Evolutionary conservation across 1,139 yeast genomes (phyloP).

Genomic region (Debaryomyces sp.): DNA sequence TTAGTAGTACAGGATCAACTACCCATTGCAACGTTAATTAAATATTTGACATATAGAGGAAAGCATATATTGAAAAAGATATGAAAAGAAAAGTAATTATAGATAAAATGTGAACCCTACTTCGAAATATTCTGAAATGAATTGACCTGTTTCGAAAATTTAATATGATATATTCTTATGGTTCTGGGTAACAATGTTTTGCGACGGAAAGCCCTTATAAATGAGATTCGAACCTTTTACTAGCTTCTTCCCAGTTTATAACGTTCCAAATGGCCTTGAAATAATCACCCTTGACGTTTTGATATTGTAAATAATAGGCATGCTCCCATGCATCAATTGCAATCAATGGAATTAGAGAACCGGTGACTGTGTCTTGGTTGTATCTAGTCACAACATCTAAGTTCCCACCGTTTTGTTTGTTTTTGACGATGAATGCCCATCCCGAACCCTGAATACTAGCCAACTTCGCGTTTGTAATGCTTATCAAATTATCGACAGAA

Average conservation of each 20-base stretch:
- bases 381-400: conserved; percentile 47
- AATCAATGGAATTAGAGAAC: conserved; percentile 44
- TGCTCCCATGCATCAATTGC: conserved; percentile 58
- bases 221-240: conserved; percentile 28
- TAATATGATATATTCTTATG: too few relatives aligned
- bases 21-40: too few relatives aligned
- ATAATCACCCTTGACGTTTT: conserved; percentile 49
- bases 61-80: too few relatives aligned
- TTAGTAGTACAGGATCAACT: too few relatives aligned
- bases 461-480: conserved; percentile 40
- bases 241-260: conserved; percentile 52
- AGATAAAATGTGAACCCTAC: too few relatives aligned
- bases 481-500: conserved; percentile 41
- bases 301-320: conserved; percentile 53
- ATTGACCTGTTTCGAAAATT: too few relatives aligned
- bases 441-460: conserved; percentile 53
- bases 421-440: conserved; percentile 52
- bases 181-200: too few relatives aligned
- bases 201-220: conserved; percentile 16
- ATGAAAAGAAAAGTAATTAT: too few relatives aligned
- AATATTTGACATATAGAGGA: too few relatives aligned
- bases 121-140: too few relatives aligned
- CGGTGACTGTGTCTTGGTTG: conserved; percentile 49
- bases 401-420: conserved; percentile 39
- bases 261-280: conserved; percentile 53